Percentiles rank a stretch among this genome's conserved stretches.
These are phyloP conservation scores for Murraya paniculata DNA, from an alignment of 345 rosid genomes.

Conservation along the genomic window DNA sequence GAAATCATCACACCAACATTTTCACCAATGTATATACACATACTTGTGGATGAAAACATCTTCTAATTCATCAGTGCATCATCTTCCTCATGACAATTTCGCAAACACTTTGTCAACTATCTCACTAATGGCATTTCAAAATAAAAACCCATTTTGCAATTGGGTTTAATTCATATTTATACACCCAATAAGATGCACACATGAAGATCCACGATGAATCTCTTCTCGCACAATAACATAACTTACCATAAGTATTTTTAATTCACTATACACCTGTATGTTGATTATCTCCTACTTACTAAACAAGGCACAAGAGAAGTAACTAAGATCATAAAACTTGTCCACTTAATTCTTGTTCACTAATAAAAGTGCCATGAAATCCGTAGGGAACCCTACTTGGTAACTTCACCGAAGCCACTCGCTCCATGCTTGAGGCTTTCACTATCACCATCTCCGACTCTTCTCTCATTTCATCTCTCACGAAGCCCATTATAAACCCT, in stretches of 20 bases:
- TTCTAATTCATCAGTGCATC: no score
- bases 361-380: slow-evolving; percentile 71
- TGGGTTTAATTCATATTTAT: not conserved
- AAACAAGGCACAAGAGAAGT: not conserved
- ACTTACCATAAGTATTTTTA: no score
- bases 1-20: no score
- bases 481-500: slow-evolving; percentile 55
- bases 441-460: slow-evolving; percentile 59
- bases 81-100: not conserved
- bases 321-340: slow-evolving; percentile 16
- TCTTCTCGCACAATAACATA: no score
- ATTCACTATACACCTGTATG: not conserved
- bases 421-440: slow-evolving; percentile 46
- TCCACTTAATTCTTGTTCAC: slow-evolving; percentile 34
- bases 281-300: not conserved
- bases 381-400: slow-evolving; percentile 74
- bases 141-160: not conserved
- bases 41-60: no score
- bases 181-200: no score
- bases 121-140: not conserved
- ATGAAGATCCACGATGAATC: no score
- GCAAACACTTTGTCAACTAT: no score
- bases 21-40: no score
- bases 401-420: slow-evolving; percentile 45
- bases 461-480: slow-evolving; percentile 52